Conservation (phyloP, 805 yeast species). For the Tetrapisispora phaffii region DNA sequence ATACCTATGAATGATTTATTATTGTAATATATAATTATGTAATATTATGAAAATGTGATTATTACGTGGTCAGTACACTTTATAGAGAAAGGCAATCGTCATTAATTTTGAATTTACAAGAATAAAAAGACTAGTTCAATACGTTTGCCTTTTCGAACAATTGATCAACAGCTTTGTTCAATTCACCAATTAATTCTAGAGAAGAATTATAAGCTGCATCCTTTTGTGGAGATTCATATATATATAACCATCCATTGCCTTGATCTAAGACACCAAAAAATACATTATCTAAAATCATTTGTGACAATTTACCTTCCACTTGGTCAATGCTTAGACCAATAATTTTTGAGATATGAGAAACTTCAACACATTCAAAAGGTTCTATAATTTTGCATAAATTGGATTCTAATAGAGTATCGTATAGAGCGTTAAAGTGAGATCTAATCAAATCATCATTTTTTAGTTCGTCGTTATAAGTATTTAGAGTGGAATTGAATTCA, state of each 20-base stretch:
- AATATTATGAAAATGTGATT: neutral
- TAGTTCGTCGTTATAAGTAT: conserved; percentile 61
- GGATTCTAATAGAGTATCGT: conserved; percentile 87
- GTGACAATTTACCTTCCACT: conserved; percentile 88
- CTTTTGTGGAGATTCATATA: conserved; percentile 78
- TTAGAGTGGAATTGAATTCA: conserved; percentile 80
- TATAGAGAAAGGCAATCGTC: neutral
- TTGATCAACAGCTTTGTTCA: conserved; percentile 81
- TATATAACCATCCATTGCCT: conserved; percentile 94
- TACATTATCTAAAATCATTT: conserved; percentile 93
- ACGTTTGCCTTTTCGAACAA: conserved; percentile 89
- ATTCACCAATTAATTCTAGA: conserved; percentile 73
- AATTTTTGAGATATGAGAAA: conserved; percentile 74
- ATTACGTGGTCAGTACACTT: neutral
- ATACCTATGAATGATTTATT: neutral
- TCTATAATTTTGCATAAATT: conserved; percentile 90
- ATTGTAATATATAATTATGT: neutral
- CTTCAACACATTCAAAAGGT: conserved; percentile 93
- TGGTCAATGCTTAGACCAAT: conserved; percentile 81
- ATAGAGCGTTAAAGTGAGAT: conserved; percentile 83
- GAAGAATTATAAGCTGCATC: conserved; percentile 86
- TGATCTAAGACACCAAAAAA: conserved; percentile 95
- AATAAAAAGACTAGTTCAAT: conserved; percentile 40
- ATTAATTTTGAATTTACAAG: neutral
- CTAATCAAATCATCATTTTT: conserved; percentile 81